Evolutionary conservation across 345 rosid genomes (phyloP), one percentile per base, ranked within the genome.

Genomic region (Ricinus communis): DNA sequence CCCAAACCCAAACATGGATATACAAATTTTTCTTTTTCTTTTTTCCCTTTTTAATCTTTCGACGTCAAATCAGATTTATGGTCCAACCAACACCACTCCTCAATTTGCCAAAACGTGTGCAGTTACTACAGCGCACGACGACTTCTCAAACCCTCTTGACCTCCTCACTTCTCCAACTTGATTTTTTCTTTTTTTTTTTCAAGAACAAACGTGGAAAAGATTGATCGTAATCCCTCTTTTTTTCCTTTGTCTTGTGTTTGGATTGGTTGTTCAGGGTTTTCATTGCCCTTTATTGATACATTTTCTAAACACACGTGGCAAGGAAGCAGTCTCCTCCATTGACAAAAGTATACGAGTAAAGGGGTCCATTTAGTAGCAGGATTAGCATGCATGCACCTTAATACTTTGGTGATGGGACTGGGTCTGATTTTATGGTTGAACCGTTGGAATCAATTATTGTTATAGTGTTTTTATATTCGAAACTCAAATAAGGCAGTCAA

Each of bases 341-440:
- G 38, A 52, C 47, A 14, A 3, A 0, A n/a, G n/a, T 21, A 21
- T 11, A 5, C 4, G 12, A 21, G 6, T 3, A 8, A 18, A n/a
- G 21, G 30, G 58, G 28, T 7, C 15, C 1, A 33, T n/a, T 9
- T 33, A 49, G 27, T 18, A 41, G 9, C 67, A 45, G 25, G 25
- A 49, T 16, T 18, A 41, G 9, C 67, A 45, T 45, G 25, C 71
- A 24, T 67, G 71, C 71, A 38, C 71, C 61, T 25, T n/a, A 5
- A 2, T 16, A 5, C 22, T 11, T 49, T 38, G 1, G 15, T 61
- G 27, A n/a, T 60, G 43, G 43, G 47, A 6, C 38, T 43, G 14
- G 8, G 47, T 43, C 4, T 43, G 47, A 43, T 43, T 43, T 43
- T 43, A 43, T 43, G 47, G 47, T 43, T 43, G 47, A 43, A 43